These are phyloP conservation scores for Neurospora hispaniola DNA, from an alignment of 495 filamentous ascomycete species.

Conservation along the genomic window DNA sequence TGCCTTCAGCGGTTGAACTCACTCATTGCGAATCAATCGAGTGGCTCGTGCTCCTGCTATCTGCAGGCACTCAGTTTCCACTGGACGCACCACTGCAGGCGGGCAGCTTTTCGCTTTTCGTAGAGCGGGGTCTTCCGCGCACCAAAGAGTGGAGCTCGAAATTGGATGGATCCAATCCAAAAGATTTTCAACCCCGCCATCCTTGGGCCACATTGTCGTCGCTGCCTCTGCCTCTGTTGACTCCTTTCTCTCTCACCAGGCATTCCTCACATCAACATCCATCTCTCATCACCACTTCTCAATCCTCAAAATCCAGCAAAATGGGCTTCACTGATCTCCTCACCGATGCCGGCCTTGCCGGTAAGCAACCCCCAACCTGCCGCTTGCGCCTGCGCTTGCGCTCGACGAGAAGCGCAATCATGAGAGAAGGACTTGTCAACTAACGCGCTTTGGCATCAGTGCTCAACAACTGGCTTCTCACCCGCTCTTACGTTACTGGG, in stretches of 20 bases:
- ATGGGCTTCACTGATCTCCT: conserved; percentile 97
- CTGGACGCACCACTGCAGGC: neutral
- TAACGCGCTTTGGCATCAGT: conserved; percentile 42
- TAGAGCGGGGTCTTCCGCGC: neutral
- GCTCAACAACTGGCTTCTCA: conserved; percentile 82
- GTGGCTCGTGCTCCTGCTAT: neutral
- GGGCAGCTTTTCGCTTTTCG: neutral
- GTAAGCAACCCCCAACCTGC: conserved; percentile 41
- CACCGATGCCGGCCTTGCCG: conserved; percentile 73
- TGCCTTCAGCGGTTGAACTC: neutral
- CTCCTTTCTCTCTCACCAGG: conserved; percentile 4
- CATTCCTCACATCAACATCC: neutral
- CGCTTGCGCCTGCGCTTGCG: neutral
- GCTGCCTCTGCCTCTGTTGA: conserved; percentile 3
- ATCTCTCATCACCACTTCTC: neutral
- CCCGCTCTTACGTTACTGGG: conserved; percentile 90
- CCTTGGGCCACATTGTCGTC: conserved; percentile 3
- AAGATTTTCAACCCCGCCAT: conserved; percentile 18
- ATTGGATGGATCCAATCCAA: conserved; percentile 4
- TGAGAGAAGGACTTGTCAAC: neutral
- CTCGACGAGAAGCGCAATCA: neutral
- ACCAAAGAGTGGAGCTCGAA: neutral
- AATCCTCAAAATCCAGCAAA: conserved; percentile 7
- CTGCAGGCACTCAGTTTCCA: neutral
- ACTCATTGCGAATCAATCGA: neutral